Evolutionary conservation across 768 basidiomycete genomes (phyloP).

Genomic region (Pleurotus citrinopileatus): DNA sequence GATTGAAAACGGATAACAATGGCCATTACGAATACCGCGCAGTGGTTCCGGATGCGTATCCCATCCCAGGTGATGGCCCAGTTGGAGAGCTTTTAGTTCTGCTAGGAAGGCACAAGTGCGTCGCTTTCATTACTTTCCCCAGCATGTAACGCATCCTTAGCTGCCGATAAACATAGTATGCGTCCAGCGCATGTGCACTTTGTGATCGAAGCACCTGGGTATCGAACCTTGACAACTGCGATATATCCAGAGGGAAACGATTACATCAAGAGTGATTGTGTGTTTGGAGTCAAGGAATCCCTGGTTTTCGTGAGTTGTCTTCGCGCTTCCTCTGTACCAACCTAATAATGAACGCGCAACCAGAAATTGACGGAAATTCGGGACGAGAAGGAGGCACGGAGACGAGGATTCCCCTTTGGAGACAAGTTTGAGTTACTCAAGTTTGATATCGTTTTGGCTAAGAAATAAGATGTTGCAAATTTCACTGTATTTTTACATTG

Average conservation of each 20-base stretch:
- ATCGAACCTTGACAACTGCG: constrained; percentile 68
- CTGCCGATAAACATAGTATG: constrained; percentile 26
- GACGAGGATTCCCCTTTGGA: constrained; percentile 10
- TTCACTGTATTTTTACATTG: no score
- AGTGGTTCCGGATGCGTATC: constrained; percentile 67
- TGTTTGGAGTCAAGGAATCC: constrained; percentile 81
- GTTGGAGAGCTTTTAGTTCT: constrained; percentile 58
- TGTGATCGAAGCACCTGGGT: constrained; percentile 69
- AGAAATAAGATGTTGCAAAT: no score
- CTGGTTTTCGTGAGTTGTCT: constrained; percentile 63
- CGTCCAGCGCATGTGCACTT: constrained; percentile 83
- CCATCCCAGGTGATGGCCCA: constrained; percentile 74
- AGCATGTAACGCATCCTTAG: background rate
- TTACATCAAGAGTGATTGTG: constrained; percentile 67
- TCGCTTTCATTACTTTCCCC: no score
- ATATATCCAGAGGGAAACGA: constrained; percentile 71
- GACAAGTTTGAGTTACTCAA: constrained; percentile 12
- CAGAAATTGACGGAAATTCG: constrained; percentile 7
- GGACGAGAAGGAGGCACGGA: constrained; percentile 9
- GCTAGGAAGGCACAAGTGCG: constrained; percentile 58
- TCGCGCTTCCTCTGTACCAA: background rate
- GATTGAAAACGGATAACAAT: constrained; percentile 53
- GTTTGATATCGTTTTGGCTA: constrained; percentile 12
- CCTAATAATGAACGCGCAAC: background rate
- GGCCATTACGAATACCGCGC: constrained; percentile 72